These are phyloP conservation scores for Colletotrichum incanum DNA, from an alignment of 2,329 filamentous ascomycete genomes.

Conservation along the genomic window DNA sequence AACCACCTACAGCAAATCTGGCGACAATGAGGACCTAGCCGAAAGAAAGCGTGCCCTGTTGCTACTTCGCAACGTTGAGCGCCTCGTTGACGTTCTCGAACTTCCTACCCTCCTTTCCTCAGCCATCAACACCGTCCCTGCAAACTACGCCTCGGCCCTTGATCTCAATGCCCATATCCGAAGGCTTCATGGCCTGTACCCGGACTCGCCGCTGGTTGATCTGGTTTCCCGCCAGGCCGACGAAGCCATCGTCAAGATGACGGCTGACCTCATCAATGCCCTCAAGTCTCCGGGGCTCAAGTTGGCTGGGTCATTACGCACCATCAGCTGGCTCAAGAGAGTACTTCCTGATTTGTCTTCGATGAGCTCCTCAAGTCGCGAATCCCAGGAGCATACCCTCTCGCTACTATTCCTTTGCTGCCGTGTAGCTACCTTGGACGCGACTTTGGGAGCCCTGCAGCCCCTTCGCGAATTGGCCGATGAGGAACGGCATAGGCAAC, in stretches of 20 bases:
- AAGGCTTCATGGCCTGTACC: slow-evolving; percentile 86
- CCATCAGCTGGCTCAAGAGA: slow-evolving; percentile 90
- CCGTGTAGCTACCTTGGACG: slow-evolving; percentile 83
- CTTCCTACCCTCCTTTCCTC: slow-evolving; percentile 89
- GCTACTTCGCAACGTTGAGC: slow-evolving; percentile 88
- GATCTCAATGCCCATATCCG: slow-evolving; percentile 96
- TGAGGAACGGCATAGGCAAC: slow-evolving; percentile 76
- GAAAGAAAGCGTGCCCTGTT: slow-evolving; percentile 85
- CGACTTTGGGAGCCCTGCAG: slow-evolving; percentile 85
- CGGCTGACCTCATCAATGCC: slow-evolving; percentile 83
- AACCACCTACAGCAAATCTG: slow-evolving; percentile 83
- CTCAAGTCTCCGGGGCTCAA: slow-evolving; percentile 86
- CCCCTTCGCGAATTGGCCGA: slow-evolving; percentile 92
- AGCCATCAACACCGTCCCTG: slow-evolving; percentile 75
- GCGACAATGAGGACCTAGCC: slow-evolving; percentile 79
- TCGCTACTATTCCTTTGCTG: slow-evolving; percentile 91
- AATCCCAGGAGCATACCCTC: slow-evolving; percentile 74
- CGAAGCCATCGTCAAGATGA: slow-evolving; percentile 89
- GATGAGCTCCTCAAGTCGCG: slow-evolving; percentile 31
- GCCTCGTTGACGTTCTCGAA: slow-evolving; percentile 91
- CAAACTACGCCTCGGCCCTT: slow-evolving; percentile 89
- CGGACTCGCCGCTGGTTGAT: slow-evolving; percentile 81
- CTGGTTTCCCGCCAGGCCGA: slow-evolving; percentile 85
- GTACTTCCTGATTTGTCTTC: slow-evolving; percentile 82
- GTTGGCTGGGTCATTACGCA: slow-evolving; percentile 90